These are phyloP conservation scores for Aspergillus bertholletiae DNA, from an alignment of 495 filamentous ascomycete genomes.

Conservation along the genomic window DNA sequence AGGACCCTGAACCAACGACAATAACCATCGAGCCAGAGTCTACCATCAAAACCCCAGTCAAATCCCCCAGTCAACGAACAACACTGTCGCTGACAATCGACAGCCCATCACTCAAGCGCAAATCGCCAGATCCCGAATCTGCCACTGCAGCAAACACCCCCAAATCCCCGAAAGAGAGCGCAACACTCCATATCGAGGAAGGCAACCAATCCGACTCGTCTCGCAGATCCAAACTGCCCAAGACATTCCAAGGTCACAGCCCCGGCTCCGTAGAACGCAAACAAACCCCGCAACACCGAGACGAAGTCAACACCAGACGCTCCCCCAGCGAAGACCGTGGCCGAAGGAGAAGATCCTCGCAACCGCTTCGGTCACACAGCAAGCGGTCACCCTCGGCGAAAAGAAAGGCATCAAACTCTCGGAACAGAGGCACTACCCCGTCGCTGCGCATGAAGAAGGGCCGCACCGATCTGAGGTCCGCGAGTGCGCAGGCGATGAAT, in stretches of 20 bases:
- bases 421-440: conserved; percentile 16
- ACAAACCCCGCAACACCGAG: conserved; percentile 7
- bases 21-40: conserved; percentile 7
- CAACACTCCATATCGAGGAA: conserved; percentile 16
- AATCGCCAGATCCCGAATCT: conserved; percentile 36
- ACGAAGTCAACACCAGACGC: conserved; percentile 4
- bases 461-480: conserved; percentile 21
- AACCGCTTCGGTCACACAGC: conserved; percentile 11
- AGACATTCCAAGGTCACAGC: conserved; percentile 34
- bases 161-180: conserved; percentile 14
- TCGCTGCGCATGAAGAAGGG: conserved; percentile 26
- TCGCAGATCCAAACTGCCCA: conserved; percentile 32
- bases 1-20: conserved; percentile 9
- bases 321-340: conserved; percentile 13
- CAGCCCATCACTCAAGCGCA: conserved; percentile 42
- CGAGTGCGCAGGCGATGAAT: conserved; percentile 8
- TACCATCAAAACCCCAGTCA: not conserved
- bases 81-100: conserved; percentile 26
- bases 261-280: conserved; percentile 38
- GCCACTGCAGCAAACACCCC: conserved; percentile 10
- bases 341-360: conserved; percentile 9
- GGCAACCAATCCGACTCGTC: conserved; percentile 13
- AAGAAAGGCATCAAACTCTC: conserved; percentile 19
- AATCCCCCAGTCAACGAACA: conserved; percentile 20
- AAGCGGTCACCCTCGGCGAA: conserved; percentile 15